These are phyloP conservation scores for Fusarium sp. DNA, from an alignment of 2,329 filamentous ascomycete species.

Conservation along the genomic window DNA sequence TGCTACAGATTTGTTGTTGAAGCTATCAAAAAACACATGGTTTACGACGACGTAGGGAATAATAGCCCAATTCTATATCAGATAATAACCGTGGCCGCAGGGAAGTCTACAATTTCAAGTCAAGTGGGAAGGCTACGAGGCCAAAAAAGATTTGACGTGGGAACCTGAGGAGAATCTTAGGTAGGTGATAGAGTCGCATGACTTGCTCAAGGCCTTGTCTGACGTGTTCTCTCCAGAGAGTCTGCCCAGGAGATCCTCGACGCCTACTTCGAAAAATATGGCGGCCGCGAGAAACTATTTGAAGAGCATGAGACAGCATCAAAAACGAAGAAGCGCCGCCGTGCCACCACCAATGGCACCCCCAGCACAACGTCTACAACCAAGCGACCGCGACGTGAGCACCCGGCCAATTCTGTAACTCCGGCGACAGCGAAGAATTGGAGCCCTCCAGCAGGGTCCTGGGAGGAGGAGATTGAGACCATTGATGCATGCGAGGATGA, in stretches of 20 bases:
- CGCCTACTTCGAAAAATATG: constrained; percentile 70
- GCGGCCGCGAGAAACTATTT: constrained; percentile 68
- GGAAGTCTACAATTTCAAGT: constrained; percentile 71
- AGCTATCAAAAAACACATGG: constrained; percentile 72
- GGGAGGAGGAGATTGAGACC: constrained; percentile 76
- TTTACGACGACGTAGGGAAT: constrained; percentile 61
- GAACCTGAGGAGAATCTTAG: constrained; percentile 74
- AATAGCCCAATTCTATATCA: not conserved
- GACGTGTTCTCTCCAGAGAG: constrained; percentile 51
- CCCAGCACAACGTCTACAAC: constrained; percentile 44
- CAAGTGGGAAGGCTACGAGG: constrained; percentile 83
- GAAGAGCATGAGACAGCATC: constrained; percentile 59
- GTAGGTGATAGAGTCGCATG: constrained; percentile 30
- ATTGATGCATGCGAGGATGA: constrained; percentile 79
- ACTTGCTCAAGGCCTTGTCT: not conserved
- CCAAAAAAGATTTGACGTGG: constrained; percentile 77
- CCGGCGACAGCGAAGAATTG: constrained; percentile 61
- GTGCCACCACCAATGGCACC: constrained; percentile 54
- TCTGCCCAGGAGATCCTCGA: constrained; percentile 68
- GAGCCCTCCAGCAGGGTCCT: constrained; percentile 76
- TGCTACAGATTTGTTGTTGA: constrained; percentile 74
- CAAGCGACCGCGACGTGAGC: constrained; percentile 60
- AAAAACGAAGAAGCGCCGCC: constrained; percentile 66
- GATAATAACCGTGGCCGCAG: constrained; percentile 41
- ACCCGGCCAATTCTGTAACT: constrained; percentile 60